Conservation (phyloP, 2,329 filamentous ascomycete species). For the Verticillium nonalfalfae region DNA sequence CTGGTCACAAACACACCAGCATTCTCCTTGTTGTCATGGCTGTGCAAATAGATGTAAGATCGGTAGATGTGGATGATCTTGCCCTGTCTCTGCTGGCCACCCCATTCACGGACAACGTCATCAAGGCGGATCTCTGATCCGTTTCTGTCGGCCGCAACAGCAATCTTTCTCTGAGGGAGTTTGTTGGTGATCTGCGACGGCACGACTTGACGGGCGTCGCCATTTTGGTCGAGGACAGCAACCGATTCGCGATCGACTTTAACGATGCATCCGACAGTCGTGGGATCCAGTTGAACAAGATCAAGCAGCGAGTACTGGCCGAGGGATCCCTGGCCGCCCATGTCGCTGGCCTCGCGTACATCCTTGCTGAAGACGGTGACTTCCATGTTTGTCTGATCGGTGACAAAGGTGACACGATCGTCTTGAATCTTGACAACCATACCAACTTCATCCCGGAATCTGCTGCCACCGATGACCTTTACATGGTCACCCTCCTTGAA, state of each 20-base stretch:
- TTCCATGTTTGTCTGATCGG: constrained; percentile 86
- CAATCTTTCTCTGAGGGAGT: constrained; percentile 72
- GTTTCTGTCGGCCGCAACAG: constrained; percentile 86
- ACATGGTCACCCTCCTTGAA: constrained; percentile 95
- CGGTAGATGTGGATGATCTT: constrained; percentile 92
- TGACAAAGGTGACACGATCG: constrained; percentile 87
- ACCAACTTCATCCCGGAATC: constrained; percentile 90
- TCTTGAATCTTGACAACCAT: constrained; percentile 94
- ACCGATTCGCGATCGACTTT: constrained; percentile 94
- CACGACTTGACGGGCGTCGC: constrained; percentile 72
- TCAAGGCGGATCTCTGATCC: constrained; percentile 89
- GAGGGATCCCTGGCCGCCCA: constrained; percentile 76
- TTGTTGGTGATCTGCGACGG: constrained; percentile 91
- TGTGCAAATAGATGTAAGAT: constrained; percentile 86
- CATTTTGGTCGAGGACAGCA: constrained; percentile 84
- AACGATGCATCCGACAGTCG: constrained; percentile 88
- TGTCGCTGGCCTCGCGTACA: constrained; percentile 85
- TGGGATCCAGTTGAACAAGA: constrained; percentile 85
- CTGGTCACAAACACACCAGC: constrained; percentile 84
- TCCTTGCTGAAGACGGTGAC: constrained; percentile 98
- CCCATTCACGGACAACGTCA: constrained; percentile 86
- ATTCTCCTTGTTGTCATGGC: constrained; percentile 77
- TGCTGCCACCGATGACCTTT: constrained; percentile 94
- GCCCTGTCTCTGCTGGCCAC: constrained; percentile 78
- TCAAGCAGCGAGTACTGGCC: constrained; percentile 90